Conservation (phyloP, 352 stramenopile species). For the Discostella stelligera region DNA sequence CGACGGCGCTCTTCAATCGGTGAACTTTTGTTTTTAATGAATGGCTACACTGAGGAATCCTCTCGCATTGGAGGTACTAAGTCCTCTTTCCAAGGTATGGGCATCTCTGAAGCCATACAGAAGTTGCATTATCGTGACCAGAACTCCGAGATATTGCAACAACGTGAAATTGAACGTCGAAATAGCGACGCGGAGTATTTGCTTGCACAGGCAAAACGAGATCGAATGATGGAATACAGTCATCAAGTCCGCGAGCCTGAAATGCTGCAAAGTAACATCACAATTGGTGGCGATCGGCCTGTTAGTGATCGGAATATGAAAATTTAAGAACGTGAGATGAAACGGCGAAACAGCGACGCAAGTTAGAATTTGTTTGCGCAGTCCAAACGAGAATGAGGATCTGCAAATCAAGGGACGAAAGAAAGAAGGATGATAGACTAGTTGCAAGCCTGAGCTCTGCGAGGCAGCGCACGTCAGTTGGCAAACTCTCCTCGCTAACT, state of each 20-base stretch:
- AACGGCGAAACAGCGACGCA: constrained; percentile 19
- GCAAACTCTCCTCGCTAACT: not conserved
- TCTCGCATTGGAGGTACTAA: not conserved
- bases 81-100: not conserved
- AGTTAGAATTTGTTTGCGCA: constrained; percentile 18
- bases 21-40: not conserved
- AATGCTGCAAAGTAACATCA: not conserved
- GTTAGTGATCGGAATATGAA: constrained; percentile 4
- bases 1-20: not conserved
- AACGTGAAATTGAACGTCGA: constrained; percentile 4
- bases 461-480: not conserved
- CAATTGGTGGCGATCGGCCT: not conserved
- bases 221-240: not conserved
- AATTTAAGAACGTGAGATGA: constrained; percentile 10
- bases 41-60: not conserved
- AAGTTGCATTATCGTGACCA: not conserved
- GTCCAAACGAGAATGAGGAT: constrained; percentile 29
- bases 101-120: not conserved
- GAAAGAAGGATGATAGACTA: not conserved
- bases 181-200: not conserved
- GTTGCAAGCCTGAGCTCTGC: too few species aligned
- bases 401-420: not conserved
- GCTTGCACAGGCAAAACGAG: not conserved
- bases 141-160: not conserved
- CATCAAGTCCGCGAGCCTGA: not conserved